Evolutionary conservation across 495 filamentous ascomycete species (phyloP), one percentile per base, ranked within the genome.

Genomic region (Cercophora samala): DNA sequence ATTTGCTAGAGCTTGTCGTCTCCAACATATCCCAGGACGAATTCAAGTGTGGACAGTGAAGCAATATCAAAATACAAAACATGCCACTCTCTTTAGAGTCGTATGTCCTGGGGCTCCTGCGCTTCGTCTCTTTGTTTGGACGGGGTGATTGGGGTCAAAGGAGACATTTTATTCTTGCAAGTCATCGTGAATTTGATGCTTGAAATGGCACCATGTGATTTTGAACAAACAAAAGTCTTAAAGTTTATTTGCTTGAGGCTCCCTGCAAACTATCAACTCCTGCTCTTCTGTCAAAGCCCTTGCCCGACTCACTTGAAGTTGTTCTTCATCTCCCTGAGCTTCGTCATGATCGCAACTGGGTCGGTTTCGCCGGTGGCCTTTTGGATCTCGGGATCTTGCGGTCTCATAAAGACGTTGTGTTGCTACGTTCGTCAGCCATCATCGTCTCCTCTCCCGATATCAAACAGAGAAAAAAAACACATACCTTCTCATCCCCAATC

Each of bases 401-500:
- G 85, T 65, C 88, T 85, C 95, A 99, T 98, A 72, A 99, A 99
- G 3, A 97, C 93, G 75, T 99, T 99, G 76, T 98, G 93, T 76
- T 92, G 78, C 93, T 56, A 22, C 18, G 18, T 11, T 5, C n/a
- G 15, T 46, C 13, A 46, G 37, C 37, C n/a, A n/a, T n/a, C n/a
- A 32, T 8, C 29, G 8, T 32, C 29, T 8, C 29, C 3, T 32
- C 5, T 46, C 37, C 26, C 8, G 4, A 46, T 46, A n/a, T 17
- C 37, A 46, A 9, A 13, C 11, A 8, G 2, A 13, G 37, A 2
- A 46, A 46, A 9, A 69, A 2, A 46, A 46, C 3, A 69, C 78
- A 70, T 78, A 93, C 92, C 90, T 99, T 99, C 78, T 99, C 95
- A 76, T 99, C 93, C 0, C 91, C 93, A 77, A 99, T 98, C 0